Conservation (phyloP, 345 rosid genomes). For the Aquilaria yunnanensis region DNA sequence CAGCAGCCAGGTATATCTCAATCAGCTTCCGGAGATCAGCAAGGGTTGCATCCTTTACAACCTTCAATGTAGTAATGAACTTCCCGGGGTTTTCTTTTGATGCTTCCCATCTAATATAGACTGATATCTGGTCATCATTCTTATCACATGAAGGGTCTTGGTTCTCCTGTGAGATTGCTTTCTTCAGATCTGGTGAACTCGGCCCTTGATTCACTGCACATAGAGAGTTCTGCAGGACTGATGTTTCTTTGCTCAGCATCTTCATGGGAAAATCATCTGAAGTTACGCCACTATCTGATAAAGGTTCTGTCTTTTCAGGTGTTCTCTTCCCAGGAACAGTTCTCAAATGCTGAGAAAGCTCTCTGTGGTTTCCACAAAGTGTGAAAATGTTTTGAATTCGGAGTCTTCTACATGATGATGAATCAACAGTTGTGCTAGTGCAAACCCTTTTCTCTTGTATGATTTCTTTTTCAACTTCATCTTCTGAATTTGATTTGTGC, state of each 20-base stretch:
- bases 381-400: slow-evolving; percentile 90
- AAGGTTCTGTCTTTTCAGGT: slow-evolving; percentile 20
- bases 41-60: slow-evolving; percentile 47
- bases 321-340: slow-evolving; percentile 18
- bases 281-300: background rate
- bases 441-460: slow-evolving; percentile 71
- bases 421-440: slow-evolving; percentile 25
- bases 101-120: slow-evolving; percentile 61
- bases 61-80: slow-evolving; percentile 48
- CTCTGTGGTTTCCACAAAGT: slow-evolving; percentile 92
- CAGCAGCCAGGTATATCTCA: slow-evolving; percentile 57
- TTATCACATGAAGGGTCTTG: slow-evolving; percentile 24
- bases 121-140: slow-evolving; percentile 34
- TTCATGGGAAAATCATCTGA: slow-evolving; percentile 10
- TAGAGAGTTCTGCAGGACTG: background rate
- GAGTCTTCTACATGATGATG: slow-evolving; percentile 44
- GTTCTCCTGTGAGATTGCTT: slow-evolving; percentile 44
- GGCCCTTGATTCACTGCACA: slow-evolving; percentile 9
- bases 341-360: slow-evolving; percentile 57
- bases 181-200: slow-evolving; percentile 7
- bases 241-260: slow-evolving; percentile 15
- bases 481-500: slow-evolving; percentile 24
- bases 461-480: slow-evolving; percentile 76
- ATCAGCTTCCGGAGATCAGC: slow-evolving; percentile 70
- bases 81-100: slow-evolving; percentile 41